These are phyloP conservation scores for Exserohilum turcica DNA, from an alignment of 2,329 filamentous ascomycete genomes.

Conservation along the genomic window DNA sequence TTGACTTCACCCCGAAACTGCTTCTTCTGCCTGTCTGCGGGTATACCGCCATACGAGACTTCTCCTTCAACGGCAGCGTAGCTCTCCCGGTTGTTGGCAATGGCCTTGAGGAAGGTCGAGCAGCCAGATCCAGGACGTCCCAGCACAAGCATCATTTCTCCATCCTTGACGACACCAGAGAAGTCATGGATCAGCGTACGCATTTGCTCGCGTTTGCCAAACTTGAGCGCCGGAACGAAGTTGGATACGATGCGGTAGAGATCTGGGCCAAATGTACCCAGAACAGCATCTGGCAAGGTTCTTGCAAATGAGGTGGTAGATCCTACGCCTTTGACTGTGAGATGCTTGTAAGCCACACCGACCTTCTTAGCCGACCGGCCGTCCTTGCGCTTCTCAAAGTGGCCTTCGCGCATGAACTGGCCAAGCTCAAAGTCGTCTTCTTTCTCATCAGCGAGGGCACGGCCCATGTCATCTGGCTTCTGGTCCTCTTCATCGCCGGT, in stretches of 20 bases:
- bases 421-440: constrained; percentile 70
- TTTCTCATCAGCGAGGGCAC: constrained; percentile 51
- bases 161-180: constrained; percentile 68
- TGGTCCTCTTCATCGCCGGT: constrained; percentile 19
- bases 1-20: constrained; percentile 76
- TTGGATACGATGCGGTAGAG: constrained; percentile 67
- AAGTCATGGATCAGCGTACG: constrained; percentile 69
- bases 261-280: constrained; percentile 82
- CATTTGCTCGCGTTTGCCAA: constrained; percentile 56
- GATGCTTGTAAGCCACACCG: constrained; percentile 75
- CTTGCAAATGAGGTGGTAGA: constrained; percentile 70
- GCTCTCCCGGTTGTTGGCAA: constrained; percentile 70
- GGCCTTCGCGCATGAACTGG: constrained; percentile 73
- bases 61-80: constrained; percentile 72
- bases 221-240: constrained; percentile 59
- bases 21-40: constrained; percentile 69
- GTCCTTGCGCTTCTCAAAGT: constrained; percentile 73
- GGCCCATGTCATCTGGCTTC: constrained; percentile 29
- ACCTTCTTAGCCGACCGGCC: constrained; percentile 75
- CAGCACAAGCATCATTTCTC: constrained; percentile 75
- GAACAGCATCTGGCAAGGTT: constrained; percentile 73
- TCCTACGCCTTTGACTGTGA: constrained; percentile 72
- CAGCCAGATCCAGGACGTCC: constrained; percentile 77
- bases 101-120: constrained; percentile 75
- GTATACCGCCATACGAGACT: constrained; percentile 73